Evolutionary conservation across 352 stramenopile species (phyloP), one percentile per base, ranked within the genome.

Genomic region (Phytophthora palmivora): DNA sequence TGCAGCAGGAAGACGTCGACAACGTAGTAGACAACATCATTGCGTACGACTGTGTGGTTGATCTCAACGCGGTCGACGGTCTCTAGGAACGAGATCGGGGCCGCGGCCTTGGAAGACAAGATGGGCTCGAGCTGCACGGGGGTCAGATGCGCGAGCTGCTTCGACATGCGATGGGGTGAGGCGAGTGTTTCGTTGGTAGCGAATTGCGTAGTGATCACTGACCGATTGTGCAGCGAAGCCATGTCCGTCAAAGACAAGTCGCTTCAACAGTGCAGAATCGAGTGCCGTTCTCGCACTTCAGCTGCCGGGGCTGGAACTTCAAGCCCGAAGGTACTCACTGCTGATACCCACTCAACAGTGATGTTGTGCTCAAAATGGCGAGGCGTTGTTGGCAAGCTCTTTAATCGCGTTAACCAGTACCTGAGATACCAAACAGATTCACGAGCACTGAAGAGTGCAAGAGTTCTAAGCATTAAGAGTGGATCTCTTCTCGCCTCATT

Each of bases 1-100:
- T 81, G 74, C 42, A 87, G 51, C 22, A 87, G 62, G 67, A 82
- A 90, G 32, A 90, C 65, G 46, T 90, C 71, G 33, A 87, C 22
- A 3, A 78, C 62, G 58, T 82, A 87, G 55, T 72, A 84, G 10
- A 67, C 65, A 34, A 84, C 73, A 33, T 72, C 71, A 26, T 78
- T 51, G 39, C 67, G 73, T 26, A 74, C 67, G 61, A 70, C 15
- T 7, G 58, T 67, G 18, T 38, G 12, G 44, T 70, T 74, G 63
- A 87, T 80, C 59, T 83, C 73, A 50, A 87, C 44, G 36, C 61
- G 72, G 30, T 83, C 72, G 60, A 85, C 63, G 28, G 59, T 73
- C 53, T 72, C 52, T 15, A 80, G 67, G 63, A 79, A 79, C 12
- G 58, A 64, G 43, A 79, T 39, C 11, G 71, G 67, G 28, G 54